Base-by-base conservation (phyloP, 2,329 filamentous ascomycete genomes). In the Sporothrix variecibatus region DNA sequence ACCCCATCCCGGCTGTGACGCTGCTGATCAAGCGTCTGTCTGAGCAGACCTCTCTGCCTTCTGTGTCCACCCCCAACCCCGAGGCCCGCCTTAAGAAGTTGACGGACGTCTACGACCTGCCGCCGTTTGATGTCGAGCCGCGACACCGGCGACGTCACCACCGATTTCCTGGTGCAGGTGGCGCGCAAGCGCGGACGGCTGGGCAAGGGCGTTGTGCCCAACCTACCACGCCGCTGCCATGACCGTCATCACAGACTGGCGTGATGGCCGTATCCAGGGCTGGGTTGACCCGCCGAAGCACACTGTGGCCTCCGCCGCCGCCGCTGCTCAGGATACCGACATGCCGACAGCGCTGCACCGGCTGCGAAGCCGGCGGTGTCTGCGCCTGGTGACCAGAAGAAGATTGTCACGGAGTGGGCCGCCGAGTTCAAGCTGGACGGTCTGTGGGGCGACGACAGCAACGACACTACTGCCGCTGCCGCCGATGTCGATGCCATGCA, bases 341-440 rank as follows among this genome's bases (percentile, higher is more conserved):
- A 73, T 71, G 56, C 72, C 56, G 68, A 71, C 65, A 31, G 62
- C 0, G 64, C 62, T 11, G 26, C 12, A 78, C 84, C 76, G 82
- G 62, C n/a, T 28, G 82, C 70, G 83, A 86, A 75, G 83, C 86
- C 72, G 83, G 31, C 67, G 15, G 43, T 23, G 15, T 43, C 28
- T 23, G 40, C 71, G 15, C 23, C 85, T 71, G 86, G 88, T 76
- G 90, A 94, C 77, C 91, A 97, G 82, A 94, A 97, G 85, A 85
- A 94, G 83, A 94, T 98, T 81, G 94, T 98, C 73, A 93, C 92
- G 12, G 92, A 97, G 81, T 97, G 95, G 94, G 93, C 95, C 8
- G 91, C 93, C 79, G 95, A 98, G 83, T 98, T 99, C 84, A 95
- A 95, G 85, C 87, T 99, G 9, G 96, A 98, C 76, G 96, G 94